Evolutionary conservation across 2,329 filamentous ascomycete genomes (phyloP), one percentile per base, ranked within the genome.

Genomic region (Exophiala phaeomuriformis): DNA sequence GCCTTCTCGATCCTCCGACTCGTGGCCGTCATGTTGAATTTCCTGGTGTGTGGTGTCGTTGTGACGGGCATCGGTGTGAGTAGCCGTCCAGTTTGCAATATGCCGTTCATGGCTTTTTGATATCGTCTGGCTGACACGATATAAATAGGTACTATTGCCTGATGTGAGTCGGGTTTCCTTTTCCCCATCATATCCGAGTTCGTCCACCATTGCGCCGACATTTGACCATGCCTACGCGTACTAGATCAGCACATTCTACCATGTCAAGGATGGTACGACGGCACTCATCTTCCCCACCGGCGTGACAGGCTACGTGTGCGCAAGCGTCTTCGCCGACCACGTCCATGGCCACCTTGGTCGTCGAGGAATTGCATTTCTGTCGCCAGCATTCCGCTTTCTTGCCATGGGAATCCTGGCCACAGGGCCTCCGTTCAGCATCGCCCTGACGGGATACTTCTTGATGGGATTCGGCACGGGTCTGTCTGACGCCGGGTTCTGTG

Each of bases 241-340:
- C 4, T 41, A 41, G 39, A 41, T 41, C 28, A 27, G 39, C 12
- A 27, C n/a, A 0, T 64, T 73, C 51, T 77, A 77, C 59, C 33
- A 59, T 12, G 65, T 77, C 1, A 68, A 64, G 5, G 73, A 77
- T 47, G 61, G 71, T 1, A 65, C 68, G 27, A 73, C 75, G 0
- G 76, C 74, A 2, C 63, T 72, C 5, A 65, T 76, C 31, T 77
- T 77, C 55, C 65, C 76, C 3, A 67, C 68, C 0, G 65, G 65
- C 0, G 72, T 73, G 1, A 49, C 69, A 0, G 75, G 75, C n/a
- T 77, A 77, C 55, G 62, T 75, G 4, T 7, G 66, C 1, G 71
- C 72, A 0, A 72, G 74, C 0, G 64, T 69, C 31, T 63, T 67
- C 19, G 75, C 73, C 59, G 62, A 67, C 36, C 52, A 58, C 5